phyloP scores from a whole-genome alignment of 2,329 filamentous ascomycete species.

The Aspergillus glaucus region DNA sequence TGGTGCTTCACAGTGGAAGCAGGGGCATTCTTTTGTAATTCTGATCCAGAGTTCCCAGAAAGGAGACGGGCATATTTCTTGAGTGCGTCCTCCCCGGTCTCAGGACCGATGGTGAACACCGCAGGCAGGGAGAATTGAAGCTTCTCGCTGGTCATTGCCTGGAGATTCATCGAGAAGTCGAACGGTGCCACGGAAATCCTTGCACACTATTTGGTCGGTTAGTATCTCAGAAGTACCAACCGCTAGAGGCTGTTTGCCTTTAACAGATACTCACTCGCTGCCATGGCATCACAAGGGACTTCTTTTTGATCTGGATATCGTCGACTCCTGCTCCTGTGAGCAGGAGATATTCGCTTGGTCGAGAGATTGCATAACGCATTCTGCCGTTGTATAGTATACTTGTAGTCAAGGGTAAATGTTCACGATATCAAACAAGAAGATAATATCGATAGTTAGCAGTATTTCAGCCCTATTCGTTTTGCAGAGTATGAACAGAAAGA shows the following conservation, averaged over 20 bases:
- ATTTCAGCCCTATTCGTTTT: too few species aligned
- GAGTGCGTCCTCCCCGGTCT: conserved; percentile 63
- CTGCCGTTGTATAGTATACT: neutral
- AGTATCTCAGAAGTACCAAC: neutral
- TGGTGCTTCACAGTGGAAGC: conserved; percentile 51
- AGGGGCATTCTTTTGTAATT: conserved; percentile 26
- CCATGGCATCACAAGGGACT: conserved; percentile 64
- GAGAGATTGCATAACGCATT: conserved; percentile 60
- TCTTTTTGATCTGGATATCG: conserved; percentile 71
- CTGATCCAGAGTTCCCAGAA: conserved; percentile 50
- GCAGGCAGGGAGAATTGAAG: conserved; percentile 75
- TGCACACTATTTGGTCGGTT: conserved; percentile 15
- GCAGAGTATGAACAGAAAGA: too few species aligned
- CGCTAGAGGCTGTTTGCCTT: neutral
- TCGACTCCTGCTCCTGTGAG: conserved; percentile 73
- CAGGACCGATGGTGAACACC: conserved; percentile 79
- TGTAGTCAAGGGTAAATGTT: too few species aligned
- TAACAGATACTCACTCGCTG: conserved; percentile 46
- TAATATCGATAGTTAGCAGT: too few species aligned
- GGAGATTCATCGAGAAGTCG: conserved; percentile 74
- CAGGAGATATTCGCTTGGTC: conserved; percentile 78
- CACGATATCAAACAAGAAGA: too few species aligned
- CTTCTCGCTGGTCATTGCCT: conserved; percentile 87
- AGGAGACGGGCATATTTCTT: conserved; percentile 78
- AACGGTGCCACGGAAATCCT: conserved; percentile 45